Conservation (phyloP, 2,329 filamentous ascomycete genomes). For the Zymoseptoria ardabiliae region DNA sequence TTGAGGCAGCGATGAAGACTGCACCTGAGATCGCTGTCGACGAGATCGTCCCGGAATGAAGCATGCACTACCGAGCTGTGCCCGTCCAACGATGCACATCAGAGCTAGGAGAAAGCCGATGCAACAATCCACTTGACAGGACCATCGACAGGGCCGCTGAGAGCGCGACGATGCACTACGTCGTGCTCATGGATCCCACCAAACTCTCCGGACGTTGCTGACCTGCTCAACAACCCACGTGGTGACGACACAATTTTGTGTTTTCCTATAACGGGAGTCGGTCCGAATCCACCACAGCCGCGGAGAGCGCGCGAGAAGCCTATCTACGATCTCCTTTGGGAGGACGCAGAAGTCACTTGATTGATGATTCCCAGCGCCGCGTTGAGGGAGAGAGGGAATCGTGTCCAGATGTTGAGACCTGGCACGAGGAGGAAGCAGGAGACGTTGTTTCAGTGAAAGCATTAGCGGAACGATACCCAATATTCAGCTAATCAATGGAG, state of each 20-base stretch:
- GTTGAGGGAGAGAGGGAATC: background rate
- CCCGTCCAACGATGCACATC: background rate
- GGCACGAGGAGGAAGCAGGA: background rate
- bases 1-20: slow-evolving; percentile 19
- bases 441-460: background rate
- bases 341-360: background rate
- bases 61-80: background rate
- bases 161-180: background rate
- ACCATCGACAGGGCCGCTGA: background rate
- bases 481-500: background rate
- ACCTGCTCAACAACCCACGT: background rate
- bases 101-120: background rate
- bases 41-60: slow-evolving; percentile 20
- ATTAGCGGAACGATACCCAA: background rate
- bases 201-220: background rate
- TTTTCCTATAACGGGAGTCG: background rate
- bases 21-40: slow-evolving; percentile 14
- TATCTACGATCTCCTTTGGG: background rate
- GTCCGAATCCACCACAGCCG: background rate
- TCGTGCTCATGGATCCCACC: background rate
- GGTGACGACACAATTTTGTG: background rate
- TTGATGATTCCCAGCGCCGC: background rate
- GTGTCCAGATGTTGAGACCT: background rate
- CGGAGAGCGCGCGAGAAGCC: background rate
- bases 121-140: background rate